Evolutionary conservation across 345 rosid species (phyloP), one percentile per base, ranked within the genome.

Genomic region (Excoecaria cochinchinensis): DNA sequence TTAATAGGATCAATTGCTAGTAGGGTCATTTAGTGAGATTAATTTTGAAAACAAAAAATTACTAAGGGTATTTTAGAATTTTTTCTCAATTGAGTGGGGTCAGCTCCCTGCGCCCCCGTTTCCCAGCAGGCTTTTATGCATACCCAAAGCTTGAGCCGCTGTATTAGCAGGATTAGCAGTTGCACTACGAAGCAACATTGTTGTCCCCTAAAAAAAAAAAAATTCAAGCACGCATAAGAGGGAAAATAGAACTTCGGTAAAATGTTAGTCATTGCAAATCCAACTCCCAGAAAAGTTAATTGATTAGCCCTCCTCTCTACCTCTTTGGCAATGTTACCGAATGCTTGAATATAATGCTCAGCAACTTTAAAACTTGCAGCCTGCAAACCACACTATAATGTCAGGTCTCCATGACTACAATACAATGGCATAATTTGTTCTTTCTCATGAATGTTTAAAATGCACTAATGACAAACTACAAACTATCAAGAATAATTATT

Each of bases 291-390:
- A 44, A 21, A n/a, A 1, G 11, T 17, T 21, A 58, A 25, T 9
- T 63, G 31, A 12, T 31, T 58, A 46, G 24, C 25, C 50, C 61
- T 15, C 38, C 42, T 70, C 17, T 14, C 85, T 84, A 93, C 98
- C 95, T 91, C 82, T 82, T 95, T 91, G 69, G 98, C 99, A 76
- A 95, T 90, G 55, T 95, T 88, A 63, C 98, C 80, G 47, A 93
- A 95, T 52, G 99, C 97, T 4, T 86, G 83, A 74, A 93, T 74
- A 74, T 95, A 95, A 71, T 90, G 96, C 76, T 91, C 97, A 14
- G 98, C 97, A 74, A 91, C 74, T 82, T 85, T 95, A 83, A 91
- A 79, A 82, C 96, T 88, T 24, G 97, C 98, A 24, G 98, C 97
- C 98, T 95, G 93, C 76, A 61, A 61, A 61, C 36, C 7, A 72